phyloP scores from a whole-genome alignment of 805 yeast species.

The Candida caryicola region DNA sequence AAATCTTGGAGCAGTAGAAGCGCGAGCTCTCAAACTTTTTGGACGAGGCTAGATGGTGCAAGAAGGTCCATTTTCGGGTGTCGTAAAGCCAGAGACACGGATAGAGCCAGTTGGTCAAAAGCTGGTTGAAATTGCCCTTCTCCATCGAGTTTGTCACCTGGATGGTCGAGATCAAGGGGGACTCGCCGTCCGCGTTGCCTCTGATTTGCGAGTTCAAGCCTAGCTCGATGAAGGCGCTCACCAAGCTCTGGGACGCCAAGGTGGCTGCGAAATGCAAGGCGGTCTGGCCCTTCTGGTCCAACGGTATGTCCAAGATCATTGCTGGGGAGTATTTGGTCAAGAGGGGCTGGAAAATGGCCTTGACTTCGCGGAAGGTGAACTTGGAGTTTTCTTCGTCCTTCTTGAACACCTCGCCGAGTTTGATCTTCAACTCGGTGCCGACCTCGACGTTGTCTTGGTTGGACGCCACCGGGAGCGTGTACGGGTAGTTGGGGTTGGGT shows the following conservation, averaged over 20 bases:
- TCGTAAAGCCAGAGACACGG: constrained; percentile 53
- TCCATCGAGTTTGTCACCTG: constrained; percentile 83
- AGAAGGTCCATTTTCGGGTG: constrained; percentile 68
- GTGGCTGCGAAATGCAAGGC: constrained; percentile 45
- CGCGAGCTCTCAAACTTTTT: constrained; percentile 33
- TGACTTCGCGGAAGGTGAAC: constrained; percentile 21
- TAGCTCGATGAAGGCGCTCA: constrained; percentile 31
- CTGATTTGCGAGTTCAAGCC: constrained; percentile 38
- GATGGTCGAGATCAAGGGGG: constrained; percentile 64
- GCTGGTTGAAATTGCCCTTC: constrained; percentile 64
- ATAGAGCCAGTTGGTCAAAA: constrained; percentile 64
- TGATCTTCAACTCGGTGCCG: constrained; percentile 30
- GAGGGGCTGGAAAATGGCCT: constrained; percentile 22
- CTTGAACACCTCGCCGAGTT: constrained; percentile 37
- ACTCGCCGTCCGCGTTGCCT: constrained; percentile 38
- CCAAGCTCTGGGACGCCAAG: constrained; percentile 35
- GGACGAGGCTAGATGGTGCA: constrained; percentile 67
- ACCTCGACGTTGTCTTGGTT: constrained; percentile 26
- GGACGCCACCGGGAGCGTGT: constrained; percentile 47
- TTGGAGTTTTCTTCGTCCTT: constrained; percentile 21
- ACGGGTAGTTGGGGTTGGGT: constrained; percentile 46
- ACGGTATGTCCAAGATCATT: constrained; percentile 28
- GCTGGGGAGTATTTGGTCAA: constrained; percentile 14
- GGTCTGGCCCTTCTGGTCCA: constrained; percentile 40
- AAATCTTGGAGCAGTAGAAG: constrained; percentile 33